phyloP scores from a whole-genome alignment of 768 basidiomycete genomes.

The Suillus brevipes region DNA sequence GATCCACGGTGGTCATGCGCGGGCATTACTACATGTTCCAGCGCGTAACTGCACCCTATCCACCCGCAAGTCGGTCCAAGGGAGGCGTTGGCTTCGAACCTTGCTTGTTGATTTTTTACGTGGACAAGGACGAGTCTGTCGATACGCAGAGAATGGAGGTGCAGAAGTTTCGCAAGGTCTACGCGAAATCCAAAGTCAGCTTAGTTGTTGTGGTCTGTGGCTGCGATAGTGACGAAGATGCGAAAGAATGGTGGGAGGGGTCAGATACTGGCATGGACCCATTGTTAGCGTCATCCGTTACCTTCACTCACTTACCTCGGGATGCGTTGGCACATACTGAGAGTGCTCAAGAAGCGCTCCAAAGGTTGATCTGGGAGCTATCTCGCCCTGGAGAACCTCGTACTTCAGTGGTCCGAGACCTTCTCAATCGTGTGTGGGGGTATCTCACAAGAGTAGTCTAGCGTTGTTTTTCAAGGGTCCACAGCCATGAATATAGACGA shows the following conservation, averaged over 20 bases:
- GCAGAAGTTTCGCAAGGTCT: constrained; percentile 7
- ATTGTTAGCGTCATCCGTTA: not conserved
- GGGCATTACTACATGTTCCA: constrained; percentile 10
- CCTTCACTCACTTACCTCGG: constrained; percentile 2
- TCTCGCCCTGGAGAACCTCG: not conserved
- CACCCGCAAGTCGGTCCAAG: not conserved
- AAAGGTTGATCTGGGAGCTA: constrained; percentile 4
- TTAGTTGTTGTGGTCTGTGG: constrained; percentile 10
- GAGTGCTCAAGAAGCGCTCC: not conserved
- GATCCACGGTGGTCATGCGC: constrained; percentile 5
- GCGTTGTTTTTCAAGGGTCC: not conserved
- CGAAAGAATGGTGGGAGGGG: constrained; percentile 10
- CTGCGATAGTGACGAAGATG: constrained; percentile 8
- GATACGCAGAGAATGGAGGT: constrained; percentile 4
- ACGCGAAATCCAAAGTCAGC: constrained; percentile 3
- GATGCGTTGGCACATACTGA: not conserved
- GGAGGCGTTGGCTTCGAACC: constrained; percentile 5
- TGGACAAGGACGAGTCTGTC: not conserved
- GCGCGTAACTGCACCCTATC: constrained; percentile 9
- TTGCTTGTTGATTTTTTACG: constrained; percentile 10
- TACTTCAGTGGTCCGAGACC: not conserved
- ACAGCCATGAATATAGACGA: not conserved
- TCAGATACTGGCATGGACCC: not conserved
- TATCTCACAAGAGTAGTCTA: not conserved
- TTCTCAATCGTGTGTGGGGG: constrained; percentile 1